Conservation (phyloP, 805 yeast species). For the Suhomyces tanzawaensis region DNA sequence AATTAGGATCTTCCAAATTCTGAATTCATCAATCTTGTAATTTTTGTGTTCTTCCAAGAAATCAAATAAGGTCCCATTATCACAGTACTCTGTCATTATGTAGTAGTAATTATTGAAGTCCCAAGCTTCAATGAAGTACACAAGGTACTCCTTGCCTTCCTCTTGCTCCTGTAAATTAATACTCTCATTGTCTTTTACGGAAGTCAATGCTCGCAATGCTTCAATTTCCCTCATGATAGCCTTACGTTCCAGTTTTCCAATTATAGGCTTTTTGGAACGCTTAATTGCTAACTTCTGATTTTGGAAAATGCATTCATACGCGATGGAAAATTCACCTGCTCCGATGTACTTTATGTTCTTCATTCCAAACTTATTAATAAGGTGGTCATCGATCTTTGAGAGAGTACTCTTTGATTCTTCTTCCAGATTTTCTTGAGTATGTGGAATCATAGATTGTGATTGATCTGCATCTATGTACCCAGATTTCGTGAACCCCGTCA, state of each 20-base stretch:
- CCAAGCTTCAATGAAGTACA: slow-evolving; percentile 84
- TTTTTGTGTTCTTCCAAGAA: slow-evolving; percentile 74
- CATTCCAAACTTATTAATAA: slow-evolving; percentile 49
- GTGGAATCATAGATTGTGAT: background rate
- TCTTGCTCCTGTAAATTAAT: slow-evolving; percentile 34
- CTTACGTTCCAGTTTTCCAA: slow-evolving; percentile 51
- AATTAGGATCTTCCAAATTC: slow-evolving; percentile 93
- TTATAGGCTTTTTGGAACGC: slow-evolving; percentile 66
- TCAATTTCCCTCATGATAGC: slow-evolving; percentile 76
- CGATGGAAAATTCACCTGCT: slow-evolving; percentile 85
- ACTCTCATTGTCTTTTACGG: slow-evolving; percentile 19
- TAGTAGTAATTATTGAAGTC: slow-evolving; percentile 72
- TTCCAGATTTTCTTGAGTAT: background rate
- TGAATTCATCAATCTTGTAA: slow-evolving; percentile 87
- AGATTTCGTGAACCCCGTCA: slow-evolving; percentile 3
- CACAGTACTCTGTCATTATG: slow-evolving; percentile 93
- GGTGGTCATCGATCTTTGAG: slow-evolving; percentile 38
- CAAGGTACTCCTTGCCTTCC: slow-evolving; percentile 74
- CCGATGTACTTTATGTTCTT: slow-evolving; percentile 69
- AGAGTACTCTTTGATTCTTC: background rate
- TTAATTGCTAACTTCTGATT: slow-evolving; percentile 80
- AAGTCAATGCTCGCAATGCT: slow-evolving; percentile 47
- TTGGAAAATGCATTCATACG: slow-evolving; percentile 74
- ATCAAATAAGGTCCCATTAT: slow-evolving; percentile 83
- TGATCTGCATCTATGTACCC: background rate